Base-by-base conservation (phyloP, 192 early-diverging fungal genomes). In the Entophlyctis luteolus region DNA sequence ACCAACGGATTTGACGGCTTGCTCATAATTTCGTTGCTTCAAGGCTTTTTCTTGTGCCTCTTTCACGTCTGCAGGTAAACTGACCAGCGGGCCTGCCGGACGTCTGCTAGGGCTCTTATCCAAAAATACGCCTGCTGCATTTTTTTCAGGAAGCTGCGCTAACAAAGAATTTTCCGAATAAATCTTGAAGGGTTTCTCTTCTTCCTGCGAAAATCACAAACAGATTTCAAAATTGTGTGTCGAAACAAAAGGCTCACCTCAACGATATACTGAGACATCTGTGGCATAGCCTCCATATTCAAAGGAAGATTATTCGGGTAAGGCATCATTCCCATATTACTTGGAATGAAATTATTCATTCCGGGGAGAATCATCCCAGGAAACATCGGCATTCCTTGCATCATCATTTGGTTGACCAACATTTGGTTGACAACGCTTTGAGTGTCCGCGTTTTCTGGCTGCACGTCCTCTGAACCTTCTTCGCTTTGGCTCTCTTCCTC, bases 101-200 rank as follows among this genome's bases (percentile, higher is more conserved):
- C 48, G 16, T 10, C 63, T 48, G 31, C 35, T 66, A 18, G 63
- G 63, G 42, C 63, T 66, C 29, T 66, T 52, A 20, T 65, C 62
- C 8, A 65, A n/a, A 12, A 59, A 33, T 4, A 29, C 55, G 10
- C 66, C 55, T 14, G 22, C 35, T 6, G 67, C 56, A 59, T 20
- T 48, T 47, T 60, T 59, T 16, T 60, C 67, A 29, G 67, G 57
- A 14, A 62, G 57, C 47, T 69, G 67, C 6, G 67, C 67, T 34
- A 69, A 34, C 27, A 69, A 60, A 4, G 67, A 69, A 53, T 69
- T 66, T 34, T 66, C 63, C 4, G 45, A 35, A 37, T 69, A 60
- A 27, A 59, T 62, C 27, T 69, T 59, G 56, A 46, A 69, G 10
- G 55, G 34, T 33, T 49, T 60, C 18, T 69, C 67, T 32, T 69